Evolutionary conservation across 1,139 yeast species (phyloP).

Genomic region (Blastobotrys proliferans): DNA sequence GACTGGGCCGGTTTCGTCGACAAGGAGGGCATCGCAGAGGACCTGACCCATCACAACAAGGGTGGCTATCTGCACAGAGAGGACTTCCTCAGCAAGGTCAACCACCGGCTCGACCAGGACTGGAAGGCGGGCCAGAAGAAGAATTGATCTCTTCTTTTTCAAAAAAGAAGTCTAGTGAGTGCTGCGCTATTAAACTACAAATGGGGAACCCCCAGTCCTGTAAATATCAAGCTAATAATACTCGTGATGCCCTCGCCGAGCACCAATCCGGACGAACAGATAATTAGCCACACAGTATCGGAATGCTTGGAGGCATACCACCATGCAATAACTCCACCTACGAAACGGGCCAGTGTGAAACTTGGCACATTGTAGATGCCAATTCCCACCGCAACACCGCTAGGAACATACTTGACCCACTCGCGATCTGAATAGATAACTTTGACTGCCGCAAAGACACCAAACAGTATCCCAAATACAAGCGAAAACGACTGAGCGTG

Average conservation of each 20-base stretch:
- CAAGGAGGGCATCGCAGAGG: constrained; percentile 76
- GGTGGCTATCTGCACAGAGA: constrained; percentile 85
- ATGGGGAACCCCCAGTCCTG: constrained; percentile 55
- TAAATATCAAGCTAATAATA: constrained; percentile 71
- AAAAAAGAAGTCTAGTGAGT: background rate
- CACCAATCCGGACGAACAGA: constrained; percentile 86
- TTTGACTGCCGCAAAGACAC: constrained; percentile 53
- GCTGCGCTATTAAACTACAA: constrained; percentile 25
- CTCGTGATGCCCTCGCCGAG: constrained; percentile 92
- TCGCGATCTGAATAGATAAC: constrained; percentile 33
- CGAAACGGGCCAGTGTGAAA: constrained; percentile 85
- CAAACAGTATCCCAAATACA: constrained; percentile 65
- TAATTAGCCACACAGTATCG: constrained; percentile 62
- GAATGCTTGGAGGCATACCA: constrained; percentile 20
- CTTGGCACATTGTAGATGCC: constrained; percentile 94
- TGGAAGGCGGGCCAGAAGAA: constrained; percentile 10
- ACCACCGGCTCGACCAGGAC: constrained; percentile 51
- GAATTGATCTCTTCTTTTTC: background rate
- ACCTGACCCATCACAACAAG: constrained; percentile 68
- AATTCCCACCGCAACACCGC: constrained; percentile 95
- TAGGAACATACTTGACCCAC: constrained; percentile 63
- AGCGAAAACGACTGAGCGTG: constrained; percentile 64
- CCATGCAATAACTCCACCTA: constrained; percentile 74
- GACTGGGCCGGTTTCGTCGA: constrained; percentile 98
- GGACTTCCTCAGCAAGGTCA: constrained; percentile 79